Conservation (phyloP, 805 yeast species). For the Saturnispora zaruensis region DNA sequence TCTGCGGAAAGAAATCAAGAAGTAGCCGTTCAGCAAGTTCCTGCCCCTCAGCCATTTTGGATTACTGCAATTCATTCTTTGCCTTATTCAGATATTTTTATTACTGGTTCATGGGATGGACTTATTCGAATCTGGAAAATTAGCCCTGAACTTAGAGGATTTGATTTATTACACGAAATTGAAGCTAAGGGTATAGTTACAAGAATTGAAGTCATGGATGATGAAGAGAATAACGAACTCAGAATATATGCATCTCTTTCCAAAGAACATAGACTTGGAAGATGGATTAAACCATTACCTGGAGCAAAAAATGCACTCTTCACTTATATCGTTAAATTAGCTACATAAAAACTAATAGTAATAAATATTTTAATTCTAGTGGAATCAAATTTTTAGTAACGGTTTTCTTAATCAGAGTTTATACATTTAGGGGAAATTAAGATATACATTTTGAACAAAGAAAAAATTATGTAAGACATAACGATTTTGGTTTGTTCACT, state of each 20-base stretch:
- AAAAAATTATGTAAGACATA: neutral
- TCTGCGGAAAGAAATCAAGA: slow-evolving; percentile 40
- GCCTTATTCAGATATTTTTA: slow-evolving; percentile 76
- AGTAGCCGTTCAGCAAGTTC: slow-evolving; percentile 42
- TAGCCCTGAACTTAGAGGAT: slow-evolving; percentile 52
- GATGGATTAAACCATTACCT: slow-evolving; percentile 61
- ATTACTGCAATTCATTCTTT: slow-evolving; percentile 74
- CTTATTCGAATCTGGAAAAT: slow-evolving; percentile 70
- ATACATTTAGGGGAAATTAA: neutral
- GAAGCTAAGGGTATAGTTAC: slow-evolving; percentile 65
- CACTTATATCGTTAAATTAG: slow-evolving; percentile 37
- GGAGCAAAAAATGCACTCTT: slow-evolving; percentile 71
- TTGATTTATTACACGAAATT: slow-evolving; percentile 48
- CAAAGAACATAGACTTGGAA: slow-evolving; percentile 82
- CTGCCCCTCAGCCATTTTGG: slow-evolving; percentile 73
- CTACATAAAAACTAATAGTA: neutral
- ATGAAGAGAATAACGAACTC: slow-evolving; percentile 41
- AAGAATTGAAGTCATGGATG: slow-evolving; percentile 46
- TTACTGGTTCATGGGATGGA: slow-evolving; percentile 88
- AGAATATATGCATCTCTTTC: slow-evolving; percentile 60
- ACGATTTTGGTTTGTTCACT: neutral
- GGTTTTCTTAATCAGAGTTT: neutral
- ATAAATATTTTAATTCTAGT: neutral
- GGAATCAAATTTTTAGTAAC: neutral
- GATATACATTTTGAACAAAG: neutral